Conservation (phyloP, 2,329 filamentous ascomycete species). For the Cryphonectria japonica region DNA sequence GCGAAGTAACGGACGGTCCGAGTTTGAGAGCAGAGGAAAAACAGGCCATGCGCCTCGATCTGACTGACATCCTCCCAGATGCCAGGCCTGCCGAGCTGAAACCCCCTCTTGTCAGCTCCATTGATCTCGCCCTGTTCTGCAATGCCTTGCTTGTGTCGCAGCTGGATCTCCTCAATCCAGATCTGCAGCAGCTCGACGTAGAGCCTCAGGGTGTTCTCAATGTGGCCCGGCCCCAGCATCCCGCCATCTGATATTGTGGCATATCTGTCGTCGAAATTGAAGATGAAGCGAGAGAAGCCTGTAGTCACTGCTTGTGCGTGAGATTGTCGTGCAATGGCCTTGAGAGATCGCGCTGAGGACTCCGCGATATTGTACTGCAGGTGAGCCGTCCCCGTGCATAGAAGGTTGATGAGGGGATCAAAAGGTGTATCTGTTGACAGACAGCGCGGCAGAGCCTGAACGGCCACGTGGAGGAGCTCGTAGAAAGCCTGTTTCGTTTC, state of each 20-base stretch:
- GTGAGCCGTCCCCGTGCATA: constrained; percentile 96
- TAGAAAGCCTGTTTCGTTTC: constrained; percentile 96
- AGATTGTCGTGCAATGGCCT: constrained; percentile 90
- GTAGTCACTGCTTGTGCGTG: constrained; percentile 96
- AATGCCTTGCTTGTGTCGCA: constrained; percentile 76
- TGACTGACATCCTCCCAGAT: constrained; percentile 95
- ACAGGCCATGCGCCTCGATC: constrained; percentile 93
- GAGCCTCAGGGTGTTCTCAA: constrained; percentile 88
- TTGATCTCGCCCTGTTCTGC: constrained; percentile 66
- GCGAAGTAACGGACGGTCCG: constrained; percentile 86
- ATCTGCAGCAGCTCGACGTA: constrained; percentile 95
- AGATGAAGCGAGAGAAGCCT: constrained; percentile 96
- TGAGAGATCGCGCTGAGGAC: constrained; percentile 90
- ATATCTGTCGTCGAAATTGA: constrained; percentile 97
- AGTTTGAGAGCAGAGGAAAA: constrained; percentile 97
- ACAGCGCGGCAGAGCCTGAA: constrained; percentile 93
- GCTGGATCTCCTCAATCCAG: constrained; percentile 96
- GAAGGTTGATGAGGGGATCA: constrained; percentile 88
- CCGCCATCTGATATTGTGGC: constrained; percentile 98
- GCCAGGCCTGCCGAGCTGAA: constrained; percentile 82
- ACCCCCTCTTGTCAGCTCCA: constrained; percentile 68
- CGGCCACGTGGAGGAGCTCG: constrained; percentile 90
- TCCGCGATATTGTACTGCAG: constrained; percentile 89
- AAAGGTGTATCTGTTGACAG: constrained; percentile 89
- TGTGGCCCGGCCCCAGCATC: constrained; percentile 91